Conservation (phyloP, 2,329 filamentous ascomycete genomes). For the Trichoderma sp. region DNA sequence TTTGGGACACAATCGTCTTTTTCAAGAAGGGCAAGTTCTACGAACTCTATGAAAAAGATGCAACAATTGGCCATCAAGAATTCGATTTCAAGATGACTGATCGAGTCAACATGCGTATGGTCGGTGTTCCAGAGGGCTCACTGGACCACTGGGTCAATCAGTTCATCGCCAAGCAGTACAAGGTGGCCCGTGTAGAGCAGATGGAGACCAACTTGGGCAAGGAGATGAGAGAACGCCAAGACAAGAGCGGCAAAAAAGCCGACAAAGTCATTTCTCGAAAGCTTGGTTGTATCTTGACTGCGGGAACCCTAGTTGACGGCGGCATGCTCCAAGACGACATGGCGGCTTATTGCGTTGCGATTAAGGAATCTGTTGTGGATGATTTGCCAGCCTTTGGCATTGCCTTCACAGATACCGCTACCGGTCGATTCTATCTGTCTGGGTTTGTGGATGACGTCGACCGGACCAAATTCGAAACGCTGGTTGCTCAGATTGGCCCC, state of each 20-base stretch:
- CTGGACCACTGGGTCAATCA: slow-evolving; percentile 98
- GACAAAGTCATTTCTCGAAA: slow-evolving; percentile 95
- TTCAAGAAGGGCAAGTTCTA: slow-evolving; percentile 99
- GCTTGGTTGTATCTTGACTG: slow-evolving; percentile 85
- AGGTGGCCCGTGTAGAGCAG: slow-evolving; percentile 95
- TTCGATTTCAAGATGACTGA: slow-evolving; percentile 98
- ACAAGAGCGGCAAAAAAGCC: slow-evolving; percentile 65
- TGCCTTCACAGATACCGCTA: slow-evolving; percentile 92
- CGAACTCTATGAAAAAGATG: slow-evolving; percentile 96
- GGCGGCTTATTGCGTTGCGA: slow-evolving; percentile 92
- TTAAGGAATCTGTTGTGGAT: slow-evolving; percentile 78
- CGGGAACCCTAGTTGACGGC: slow-evolving; percentile 90
- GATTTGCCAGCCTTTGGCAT: slow-evolving; percentile 84
- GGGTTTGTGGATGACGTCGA: slow-evolving; percentile 91
- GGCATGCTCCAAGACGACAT: slow-evolving; percentile 98
- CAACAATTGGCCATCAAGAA: slow-evolving; percentile 91
- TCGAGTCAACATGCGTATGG: slow-evolving; percentile 99
- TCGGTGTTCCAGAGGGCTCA: slow-evolving; percentile 92
- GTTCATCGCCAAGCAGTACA: slow-evolving; percentile 97
- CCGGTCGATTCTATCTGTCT: slow-evolving; percentile 91
- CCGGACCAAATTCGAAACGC: slow-evolving; percentile 95
- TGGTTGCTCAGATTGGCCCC: slow-evolving; percentile 88
- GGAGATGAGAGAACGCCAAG: slow-evolving; percentile 94
- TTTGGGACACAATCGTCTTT: slow-evolving; percentile 97
- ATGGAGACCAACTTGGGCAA: slow-evolving; percentile 95